A percentile compares a stretch with the other conserved stretches of the same genome.
Conservation (phyloP, 2,329 filamentous ascomycete species). For the Colletotrichum camelliae region DNA sequence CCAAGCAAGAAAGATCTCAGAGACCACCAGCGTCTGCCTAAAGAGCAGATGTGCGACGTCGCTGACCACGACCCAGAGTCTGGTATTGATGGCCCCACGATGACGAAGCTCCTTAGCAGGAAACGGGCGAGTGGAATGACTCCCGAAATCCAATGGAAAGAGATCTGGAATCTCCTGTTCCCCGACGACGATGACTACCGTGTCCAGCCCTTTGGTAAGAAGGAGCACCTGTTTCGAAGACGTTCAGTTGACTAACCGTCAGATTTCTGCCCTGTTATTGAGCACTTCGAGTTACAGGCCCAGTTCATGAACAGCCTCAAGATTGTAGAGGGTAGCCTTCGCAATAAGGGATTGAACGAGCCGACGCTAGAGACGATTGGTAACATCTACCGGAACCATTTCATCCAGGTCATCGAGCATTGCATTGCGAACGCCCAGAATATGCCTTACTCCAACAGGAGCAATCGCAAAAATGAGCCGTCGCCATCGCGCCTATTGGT, state of each 20-base stretch:
- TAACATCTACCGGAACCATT: conserved; percentile 45
- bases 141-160: conserved; percentile 43
- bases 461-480: conserved; percentile 43
- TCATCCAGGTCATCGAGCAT: conserved; percentile 42
- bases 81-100: conserved; percentile 44
- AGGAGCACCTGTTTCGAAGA: not conserved
- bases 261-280: conserved; percentile 46
- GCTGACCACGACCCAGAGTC: conserved; percentile 44
- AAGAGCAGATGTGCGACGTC: conserved; percentile 47
- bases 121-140: conserved; percentile 44
- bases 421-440: conserved; percentile 39
- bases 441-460: conserved; percentile 45
- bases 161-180: conserved; percentile 48
- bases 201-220: conserved; percentile 34
- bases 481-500: conserved; percentile 7
- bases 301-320: conserved; percentile 39
- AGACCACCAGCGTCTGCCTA: conserved; percentile 43
- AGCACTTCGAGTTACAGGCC: conserved; percentile 43
- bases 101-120: conserved; percentile 43
- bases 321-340: conserved; percentile 35
- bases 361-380: conserved; percentile 42
- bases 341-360: conserved; percentile 42
- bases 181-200: conserved; percentile 42
- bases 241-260: not conserved
- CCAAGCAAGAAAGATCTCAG: conserved; percentile 41